Conservation (phyloP, 495 filamentous ascomycete species). For the Hypoxylon subgilvum region DNA sequence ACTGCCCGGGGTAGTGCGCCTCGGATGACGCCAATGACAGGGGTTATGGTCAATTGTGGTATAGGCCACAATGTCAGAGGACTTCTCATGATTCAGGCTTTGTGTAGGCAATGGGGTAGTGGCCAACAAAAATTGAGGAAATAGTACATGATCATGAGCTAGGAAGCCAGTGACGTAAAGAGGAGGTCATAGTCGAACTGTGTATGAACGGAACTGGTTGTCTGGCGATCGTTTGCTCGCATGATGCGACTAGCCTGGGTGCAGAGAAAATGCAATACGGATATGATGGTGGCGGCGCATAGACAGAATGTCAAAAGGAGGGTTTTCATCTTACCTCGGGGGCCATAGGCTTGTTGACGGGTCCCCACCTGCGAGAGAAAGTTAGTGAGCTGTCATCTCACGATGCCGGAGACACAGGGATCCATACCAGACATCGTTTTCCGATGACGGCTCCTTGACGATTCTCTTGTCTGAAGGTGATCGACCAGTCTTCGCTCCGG, state of each 20-base stretch:
- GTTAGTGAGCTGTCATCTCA: conserved; percentile 11
- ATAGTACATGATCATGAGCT: background rate
- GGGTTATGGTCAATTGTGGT: conserved; percentile 29
- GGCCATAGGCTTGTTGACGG: conserved; percentile 98
- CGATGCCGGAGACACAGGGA: background rate
- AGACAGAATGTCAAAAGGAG: conserved; percentile 5
- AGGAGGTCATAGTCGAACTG: conserved; percentile 9
- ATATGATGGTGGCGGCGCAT: background rate
- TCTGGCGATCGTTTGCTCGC: no score
- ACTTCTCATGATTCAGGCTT: conserved; percentile 21
- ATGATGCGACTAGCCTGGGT: background rate
- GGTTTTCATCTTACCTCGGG: conserved; percentile 76
- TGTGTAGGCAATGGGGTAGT: conserved; percentile 13
- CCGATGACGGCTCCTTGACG: conserved; percentile 87
- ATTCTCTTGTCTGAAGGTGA: conserved; percentile 97
- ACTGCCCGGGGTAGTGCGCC: conserved; percentile 11
- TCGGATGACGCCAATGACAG: conserved; percentile 44
- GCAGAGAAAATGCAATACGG: background rate
- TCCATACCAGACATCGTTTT: conserved; percentile 95
- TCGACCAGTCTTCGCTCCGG: conserved; percentile 95
- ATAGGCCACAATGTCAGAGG: conserved; percentile 20
- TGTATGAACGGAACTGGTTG: background rate
- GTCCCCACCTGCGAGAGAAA: conserved; percentile 57
- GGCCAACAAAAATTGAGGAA: background rate
- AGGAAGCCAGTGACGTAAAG: conserved; percentile 17